Base-by-base conservation (phyloP, 1,284 basidiomycete genomes). In the Heterobasidion parviporum region DNA sequence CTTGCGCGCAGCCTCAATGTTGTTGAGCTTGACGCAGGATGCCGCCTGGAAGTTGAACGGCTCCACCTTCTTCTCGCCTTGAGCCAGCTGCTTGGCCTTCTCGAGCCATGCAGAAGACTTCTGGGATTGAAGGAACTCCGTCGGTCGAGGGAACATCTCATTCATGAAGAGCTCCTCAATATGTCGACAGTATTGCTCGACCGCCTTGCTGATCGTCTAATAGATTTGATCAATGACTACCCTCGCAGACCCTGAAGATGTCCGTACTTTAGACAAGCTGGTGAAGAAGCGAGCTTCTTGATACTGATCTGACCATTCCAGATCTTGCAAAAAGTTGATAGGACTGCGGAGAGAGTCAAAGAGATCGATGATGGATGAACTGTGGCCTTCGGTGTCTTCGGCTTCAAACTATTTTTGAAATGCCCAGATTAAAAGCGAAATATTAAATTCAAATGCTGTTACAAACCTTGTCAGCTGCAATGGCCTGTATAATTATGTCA, bases 21-120 rank as follows among this genome's bases (percentile, higher is more conserved):
- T 98, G 76, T 99, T 99, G 50, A 99, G 80, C 73, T 98, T 98
- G 65, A 99, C 92, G 66, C 96, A 98, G 0, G 93, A 94, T 74
- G 94, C 82, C 0, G 94, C 80, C 54, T 86, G 87, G 74, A 99
- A 98, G 65, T 95, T 92, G 79, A 97, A 99, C 6, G 92, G 89
- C 64, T 93, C 89, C 51, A 92, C 79, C 70, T 92, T 94, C 76
- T 92, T 94, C 70, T 98, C 94, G 18, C 89, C 87, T 57, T 87
- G 75, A 1, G 87, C 77, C 7, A 95, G 76, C 64, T 89, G 87
- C 64, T 88, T 87, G 7, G 96, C 96, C 63, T 91, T 94, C 67
- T 96, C 94, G 33, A 98, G 79, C 94, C 95, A 98, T 0, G 94
- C 94, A 7, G 89, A 92, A 2, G 92, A 90, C 67, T 93, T 91